A percentile compares a stretch with the other conserved stretches of the same genome.
phyloP scores from a whole-genome alignment of 1,284 basidiomycete species.

The Heterobasidion occidentale region DNA sequence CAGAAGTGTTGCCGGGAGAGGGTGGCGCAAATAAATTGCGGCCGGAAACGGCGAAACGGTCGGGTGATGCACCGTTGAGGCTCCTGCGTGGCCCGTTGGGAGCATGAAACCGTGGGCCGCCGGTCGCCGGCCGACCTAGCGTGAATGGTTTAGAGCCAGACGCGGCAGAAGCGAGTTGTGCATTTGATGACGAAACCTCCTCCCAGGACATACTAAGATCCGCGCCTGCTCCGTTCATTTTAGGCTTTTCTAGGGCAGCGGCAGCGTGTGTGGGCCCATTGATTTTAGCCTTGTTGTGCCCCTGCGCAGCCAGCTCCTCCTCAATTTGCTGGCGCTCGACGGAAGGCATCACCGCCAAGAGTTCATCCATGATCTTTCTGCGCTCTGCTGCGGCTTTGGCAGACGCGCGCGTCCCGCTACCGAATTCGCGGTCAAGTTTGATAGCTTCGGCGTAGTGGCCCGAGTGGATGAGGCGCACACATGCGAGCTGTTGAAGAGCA shows the following conservation, averaged over 20 bases:
- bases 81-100: neutral
- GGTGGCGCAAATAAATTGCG: neutral
- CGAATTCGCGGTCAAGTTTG: slow-evolving; percentile 64
- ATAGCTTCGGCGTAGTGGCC: slow-evolving; percentile 69
- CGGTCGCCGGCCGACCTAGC: slow-evolving; percentile 23
- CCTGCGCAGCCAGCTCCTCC: slow-evolving; percentile 33
- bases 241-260: neutral
- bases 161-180: neutral
- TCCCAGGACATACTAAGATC: slow-evolving; percentile 48
- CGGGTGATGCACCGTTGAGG: neutral
- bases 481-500: slow-evolving; percentile 74
- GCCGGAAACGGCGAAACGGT: neutral
- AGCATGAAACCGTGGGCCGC: neutral
- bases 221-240: slow-evolving; percentile 5
- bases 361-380: slow-evolving; percentile 61
- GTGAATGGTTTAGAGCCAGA: slow-evolving; percentile 26
- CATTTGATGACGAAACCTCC: slow-evolving; percentile 21
- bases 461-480: slow-evolving; percentile 68
- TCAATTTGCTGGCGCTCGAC: slow-evolving; percentile 51
- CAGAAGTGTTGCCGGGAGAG: neutral
- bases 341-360: slow-evolving; percentile 50
- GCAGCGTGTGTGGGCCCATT: slow-evolving; percentile 9
- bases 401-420: slow-evolving; percentile 22
- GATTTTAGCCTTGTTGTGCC: slow-evolving; percentile 12
- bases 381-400: slow-evolving; percentile 34